phyloP scores from a whole-genome alignment of 2,329 filamentous ascomycete species.

The Hawksworthiomyces lignivorus region DNA sequence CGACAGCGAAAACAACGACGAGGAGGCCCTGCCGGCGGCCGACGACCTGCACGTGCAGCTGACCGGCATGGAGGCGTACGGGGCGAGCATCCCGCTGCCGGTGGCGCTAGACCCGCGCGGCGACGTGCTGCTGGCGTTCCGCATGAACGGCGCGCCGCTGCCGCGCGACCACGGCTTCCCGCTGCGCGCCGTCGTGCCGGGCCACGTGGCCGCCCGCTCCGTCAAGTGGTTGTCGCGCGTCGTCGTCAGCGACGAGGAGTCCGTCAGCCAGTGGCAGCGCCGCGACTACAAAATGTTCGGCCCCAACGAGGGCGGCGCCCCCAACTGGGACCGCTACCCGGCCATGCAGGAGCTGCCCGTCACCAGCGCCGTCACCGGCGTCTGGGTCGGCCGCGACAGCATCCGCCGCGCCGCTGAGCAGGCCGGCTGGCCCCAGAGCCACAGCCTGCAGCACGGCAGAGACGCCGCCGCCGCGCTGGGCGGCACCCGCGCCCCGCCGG shows the following conservation, averaged over 20 bases:
- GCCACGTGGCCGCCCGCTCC: slow-evolving; percentile 57
- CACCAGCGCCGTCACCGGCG: slow-evolving; percentile 55
- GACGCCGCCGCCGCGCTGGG: neutral
- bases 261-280: slow-evolving; percentile 56
- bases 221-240: slow-evolving; percentile 64
- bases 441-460: too few relatives aligned
- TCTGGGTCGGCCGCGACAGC: slow-evolving; percentile 33
- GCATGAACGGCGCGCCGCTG: slow-evolving; percentile 58
- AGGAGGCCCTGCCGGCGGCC: slow-evolving; percentile 19
- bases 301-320: slow-evolving; percentile 48
- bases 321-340: slow-evolving; percentile 55
- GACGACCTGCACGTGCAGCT: slow-evolving; percentile 53
- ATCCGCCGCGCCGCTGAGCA: slow-evolving; percentile 11
- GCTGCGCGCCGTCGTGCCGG: slow-evolving; percentile 53
- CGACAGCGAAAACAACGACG: neutral
- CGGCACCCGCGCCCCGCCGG: slow-evolving; percentile 8
- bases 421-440: neutral
- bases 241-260: slow-evolving; percentile 58
- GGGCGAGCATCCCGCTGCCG: slow-evolving; percentile 52
- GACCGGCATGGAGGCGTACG: slow-evolving; percentile 52
- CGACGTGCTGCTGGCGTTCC: slow-evolving; percentile 59
- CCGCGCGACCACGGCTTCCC: slow-evolving; percentile 61
- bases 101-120: slow-evolving; percentile 51
- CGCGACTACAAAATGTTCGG: slow-evolving; percentile 64
- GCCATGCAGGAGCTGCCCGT: slow-evolving; percentile 64